Conservation (phyloP, 805 yeast genomes). For the Cyberlindnera subsufficiens region DNA sequence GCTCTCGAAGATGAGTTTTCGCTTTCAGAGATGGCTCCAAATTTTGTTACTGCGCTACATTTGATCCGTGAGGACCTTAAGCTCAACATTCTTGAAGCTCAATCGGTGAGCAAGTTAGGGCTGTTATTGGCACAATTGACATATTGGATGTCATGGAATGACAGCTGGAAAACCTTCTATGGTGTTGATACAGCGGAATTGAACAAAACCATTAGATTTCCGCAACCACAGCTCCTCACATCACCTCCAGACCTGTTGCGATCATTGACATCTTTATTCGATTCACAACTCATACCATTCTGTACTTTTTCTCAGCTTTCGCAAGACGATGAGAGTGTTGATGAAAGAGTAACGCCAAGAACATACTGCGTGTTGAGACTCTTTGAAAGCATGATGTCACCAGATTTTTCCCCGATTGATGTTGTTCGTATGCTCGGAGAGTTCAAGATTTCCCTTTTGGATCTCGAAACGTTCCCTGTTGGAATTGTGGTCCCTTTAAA, state of each 20-base stretch:
- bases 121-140: slow-evolving; percentile 55
- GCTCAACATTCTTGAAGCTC: slow-evolving; percentile 43
- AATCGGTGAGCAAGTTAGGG: slow-evolving; percentile 38
- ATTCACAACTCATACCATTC: slow-evolving; percentile 42
- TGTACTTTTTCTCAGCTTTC: slow-evolving; percentile 62
- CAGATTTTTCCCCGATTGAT: slow-evolving; percentile 43
- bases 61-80: slow-evolving; percentile 69
- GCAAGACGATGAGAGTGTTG: slow-evolving; percentile 56
- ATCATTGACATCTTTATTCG: slow-evolving; percentile 48
- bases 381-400: slow-evolving; percentile 57
- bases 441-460: slow-evolving; percentile 42
- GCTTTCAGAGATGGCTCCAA: slow-evolving; percentile 52
- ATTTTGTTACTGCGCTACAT: slow-evolving; percentile 64
- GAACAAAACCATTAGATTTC: slow-evolving; percentile 35
- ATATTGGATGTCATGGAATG: slow-evolving; percentile 71
- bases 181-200: slow-evolving; percentile 26
- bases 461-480: slow-evolving; percentile 64
- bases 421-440: slow-evolving; percentile 60
- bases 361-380: slow-evolving; percentile 52
- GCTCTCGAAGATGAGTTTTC: slow-evolving; percentile 26
- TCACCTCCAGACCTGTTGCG: slow-evolving; percentile 57
- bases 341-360: slow-evolving; percentile 59
- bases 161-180: slow-evolving; percentile 57
- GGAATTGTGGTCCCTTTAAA: slow-evolving; percentile 67
- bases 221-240: slow-evolving; percentile 30